phyloP scores from a whole-genome alignment of 2,329 filamentous ascomycete genomes.

The Calonectria pseudoreteaudii region DNA sequence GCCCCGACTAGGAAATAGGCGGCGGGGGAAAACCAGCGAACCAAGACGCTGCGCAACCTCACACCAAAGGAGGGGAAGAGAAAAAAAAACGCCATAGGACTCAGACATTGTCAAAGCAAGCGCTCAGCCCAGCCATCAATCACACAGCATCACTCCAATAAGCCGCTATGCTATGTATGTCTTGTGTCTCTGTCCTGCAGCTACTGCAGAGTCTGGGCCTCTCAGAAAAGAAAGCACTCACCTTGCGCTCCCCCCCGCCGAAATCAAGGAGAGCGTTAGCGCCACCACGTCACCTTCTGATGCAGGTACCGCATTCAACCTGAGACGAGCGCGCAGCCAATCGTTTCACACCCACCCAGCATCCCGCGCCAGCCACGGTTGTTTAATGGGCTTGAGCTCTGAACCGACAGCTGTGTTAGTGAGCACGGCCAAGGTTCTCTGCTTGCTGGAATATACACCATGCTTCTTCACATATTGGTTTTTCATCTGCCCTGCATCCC shows the following conservation, averaged over 20 bases:
- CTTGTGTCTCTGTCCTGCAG: not conserved
- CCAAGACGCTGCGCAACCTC: constrained; percentile 2
- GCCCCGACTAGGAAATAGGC: not conserved
- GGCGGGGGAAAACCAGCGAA: not conserved
- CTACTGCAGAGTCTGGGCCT: not conserved
- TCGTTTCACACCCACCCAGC: constrained; percentile 33
- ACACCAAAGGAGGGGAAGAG: not conserved
- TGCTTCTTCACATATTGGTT: not conserved
- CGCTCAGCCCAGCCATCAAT: not conserved
- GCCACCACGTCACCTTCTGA: constrained; percentile 39
- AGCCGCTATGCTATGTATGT: not conserved
- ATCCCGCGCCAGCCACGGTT: constrained; percentile 38
- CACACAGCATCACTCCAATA: not conserved
- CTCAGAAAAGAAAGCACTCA: constrained; percentile 2
- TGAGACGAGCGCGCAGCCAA: constrained; percentile 51
- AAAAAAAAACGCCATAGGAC: not conserved
- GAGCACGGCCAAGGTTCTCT: not conserved
- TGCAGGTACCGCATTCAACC: constrained; percentile 44
- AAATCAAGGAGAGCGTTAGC: constrained; percentile 19
- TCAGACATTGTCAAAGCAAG: not conserved
- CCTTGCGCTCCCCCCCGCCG: not conserved
- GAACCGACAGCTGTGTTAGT: not conserved
- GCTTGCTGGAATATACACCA: not conserved
- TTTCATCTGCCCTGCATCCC: constrained; percentile 6
- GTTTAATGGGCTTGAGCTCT: constrained; percentile 16